Base-by-base conservation (phyloP, 257 asterid genomes). In the Ehretia macrophylla region DNA sequence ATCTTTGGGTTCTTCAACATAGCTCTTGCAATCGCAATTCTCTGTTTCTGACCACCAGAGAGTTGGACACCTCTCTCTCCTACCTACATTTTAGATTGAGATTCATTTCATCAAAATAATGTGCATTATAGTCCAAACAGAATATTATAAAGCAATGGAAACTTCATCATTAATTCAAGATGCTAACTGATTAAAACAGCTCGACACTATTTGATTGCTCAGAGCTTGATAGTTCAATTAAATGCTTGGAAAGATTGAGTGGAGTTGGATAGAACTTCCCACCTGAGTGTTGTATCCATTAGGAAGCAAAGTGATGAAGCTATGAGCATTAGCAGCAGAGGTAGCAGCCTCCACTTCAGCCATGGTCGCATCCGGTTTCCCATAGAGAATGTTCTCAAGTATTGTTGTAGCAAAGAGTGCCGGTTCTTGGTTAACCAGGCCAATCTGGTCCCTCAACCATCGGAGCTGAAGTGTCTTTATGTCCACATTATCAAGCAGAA, bases 11-110 rank as follows among this genome's bases (percentile, higher is more conserved):
- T 66, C 46, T 69, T 66, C 4, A 83, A 66, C 63, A 83, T 53
- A 48, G 86, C 86, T 74, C 85, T 67, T 58, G 90, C 90, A 42
- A 83, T 71, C 4, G 86, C 81, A 37, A 83, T 83, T 62, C 85
- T 67, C 58, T 83, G 86, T 67, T 78, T 80, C 55, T 83, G 85
- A 8, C 86, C 87, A 21, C 81, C 81, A 14, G 90, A 83, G 70
- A 83, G 45, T 55, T 77, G 86, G 52, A 74, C 64, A 21, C 84
- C 90, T 4, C 71, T 73, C 54, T 79, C 78, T 27, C 90, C 84
- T 14, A 81, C 86, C 85, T 76, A 64, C 14, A 56, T 51, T 56
- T 48, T 52, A 17, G 35, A 45, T 53, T 12, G 11, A 8, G 1
- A 32, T 18, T 52, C 21, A 21, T 50, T 64, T 13, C n/a, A 42